These are phyloP conservation scores for Tolypocladium album DNA, from an alignment of 2,329 filamentous ascomycete species.

Conservation along the genomic window DNA sequence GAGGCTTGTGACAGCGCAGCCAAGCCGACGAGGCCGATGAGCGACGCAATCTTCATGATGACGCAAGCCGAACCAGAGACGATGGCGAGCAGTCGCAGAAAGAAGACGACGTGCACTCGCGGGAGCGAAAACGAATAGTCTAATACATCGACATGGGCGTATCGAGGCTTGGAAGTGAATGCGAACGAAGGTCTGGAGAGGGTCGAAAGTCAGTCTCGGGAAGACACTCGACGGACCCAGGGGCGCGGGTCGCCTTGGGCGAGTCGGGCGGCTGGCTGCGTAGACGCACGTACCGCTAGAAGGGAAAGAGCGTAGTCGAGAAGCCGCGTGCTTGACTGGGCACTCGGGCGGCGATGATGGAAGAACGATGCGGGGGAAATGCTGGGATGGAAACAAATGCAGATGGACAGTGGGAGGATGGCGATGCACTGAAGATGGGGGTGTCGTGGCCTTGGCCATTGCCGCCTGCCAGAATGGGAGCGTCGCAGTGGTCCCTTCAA, in stretches of 20 bases:
- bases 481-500: background rate
- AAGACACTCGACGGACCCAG: no score
- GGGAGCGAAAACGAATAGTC: background rate
- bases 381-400: background rate
- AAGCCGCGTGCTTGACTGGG: background rate
- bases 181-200: background rate
- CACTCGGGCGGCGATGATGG: background rate
- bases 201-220: background rate
- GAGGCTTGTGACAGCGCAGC: constrained; percentile 36
- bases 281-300: background rate
- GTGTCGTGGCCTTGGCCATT: background rate
- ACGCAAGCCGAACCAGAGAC: background rate
- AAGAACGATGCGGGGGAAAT: background rate
- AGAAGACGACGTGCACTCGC: background rate
- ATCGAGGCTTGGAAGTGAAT: background rate
- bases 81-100: background rate
- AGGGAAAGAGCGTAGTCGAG: background rate
- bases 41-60: constrained; percentile 44
- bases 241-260: no score
- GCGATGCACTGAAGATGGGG: background rate
- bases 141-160: background rate
- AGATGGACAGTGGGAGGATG: background rate
- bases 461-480: background rate
- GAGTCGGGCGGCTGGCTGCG: background rate
- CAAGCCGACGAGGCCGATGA: constrained; percentile 43